A percentile compares a stretch with the other conserved stretches of the same genome.
phyloP scores from a whole-genome alignment of 2,329 filamentous ascomycete genomes.

The Aspergillus sp. region DNA sequence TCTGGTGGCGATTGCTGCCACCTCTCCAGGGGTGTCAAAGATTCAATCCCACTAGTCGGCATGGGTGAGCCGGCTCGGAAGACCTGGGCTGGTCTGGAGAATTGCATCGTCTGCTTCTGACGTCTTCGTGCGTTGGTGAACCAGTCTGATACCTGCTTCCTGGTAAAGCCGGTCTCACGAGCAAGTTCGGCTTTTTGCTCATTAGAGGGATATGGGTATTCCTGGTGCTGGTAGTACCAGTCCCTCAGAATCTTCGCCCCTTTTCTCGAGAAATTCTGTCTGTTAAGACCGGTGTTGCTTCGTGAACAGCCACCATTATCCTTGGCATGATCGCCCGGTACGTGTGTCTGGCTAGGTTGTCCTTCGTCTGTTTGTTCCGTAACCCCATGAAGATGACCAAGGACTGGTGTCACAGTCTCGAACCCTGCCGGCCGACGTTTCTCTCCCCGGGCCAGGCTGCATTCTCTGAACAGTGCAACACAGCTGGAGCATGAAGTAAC shows the following conservation, averaged over 20 bases:
- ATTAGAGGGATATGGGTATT: conserved; percentile 45
- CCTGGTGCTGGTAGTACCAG: conserved; percentile 43
- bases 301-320: not conserved
- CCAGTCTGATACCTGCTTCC: conserved; percentile 44
- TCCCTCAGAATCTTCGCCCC: conserved; percentile 40
- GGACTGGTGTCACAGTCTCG: conserved; percentile 43
- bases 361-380: conserved; percentile 30
- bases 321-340: not conserved
- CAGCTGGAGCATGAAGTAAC: conserved; percentile 45
- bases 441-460: conserved; percentile 41
- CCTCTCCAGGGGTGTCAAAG: conserved; percentile 44
- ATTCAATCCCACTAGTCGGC: conserved; percentile 27
- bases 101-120: conserved; percentile 31
- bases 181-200: conserved; percentile 39
- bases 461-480: conserved; percentile 46
- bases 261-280: conserved; percentile 39
- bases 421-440: conserved; percentile 43
- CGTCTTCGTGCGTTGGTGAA: conserved; percentile 48
- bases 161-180: conserved; percentile 41
- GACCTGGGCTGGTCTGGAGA: conserved; percentile 19
- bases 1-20: conserved; percentile 42
- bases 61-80: conserved; percentile 41
- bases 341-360: not conserved
- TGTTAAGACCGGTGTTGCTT: conserved; percentile 1
- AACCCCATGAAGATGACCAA: conserved; percentile 46